Conservation (phyloP, 768 basidiomycete genomes). For the Suillus lakei region DNA sequence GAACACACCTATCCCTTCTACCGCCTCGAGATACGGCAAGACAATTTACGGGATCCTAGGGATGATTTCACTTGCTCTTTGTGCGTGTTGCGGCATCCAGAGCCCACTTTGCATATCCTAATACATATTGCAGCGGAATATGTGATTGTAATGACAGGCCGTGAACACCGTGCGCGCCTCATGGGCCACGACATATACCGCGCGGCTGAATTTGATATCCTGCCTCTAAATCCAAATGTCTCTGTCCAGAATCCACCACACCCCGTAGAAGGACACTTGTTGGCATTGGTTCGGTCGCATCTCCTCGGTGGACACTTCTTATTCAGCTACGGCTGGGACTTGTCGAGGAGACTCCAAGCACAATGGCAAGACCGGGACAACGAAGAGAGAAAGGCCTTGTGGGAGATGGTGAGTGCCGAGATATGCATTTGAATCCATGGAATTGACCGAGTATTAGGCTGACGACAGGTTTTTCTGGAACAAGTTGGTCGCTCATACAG, state of each 20-base stretch:
- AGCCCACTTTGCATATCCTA: neutral
- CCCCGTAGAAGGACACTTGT: conserved; percentile 85
- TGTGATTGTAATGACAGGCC: conserved; percentile 84
- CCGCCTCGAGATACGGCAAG: conserved; percentile 64
- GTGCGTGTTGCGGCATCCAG: conserved; percentile 45
- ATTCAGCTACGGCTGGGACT: conserved; percentile 90
- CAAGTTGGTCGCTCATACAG: conserved; percentile 48
- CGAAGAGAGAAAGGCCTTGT: conserved; percentile 61
- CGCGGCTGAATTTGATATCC: conserved; percentile 89
- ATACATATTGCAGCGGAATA: conserved; percentile 80
- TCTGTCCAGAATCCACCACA: conserved; percentile 73
- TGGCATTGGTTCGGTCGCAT: conserved; percentile 87
- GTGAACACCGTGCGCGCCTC: conserved; percentile 76
- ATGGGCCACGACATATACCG: conserved; percentile 88
- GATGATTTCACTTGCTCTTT: conserved; percentile 74
- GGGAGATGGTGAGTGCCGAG: conserved; percentile 68
- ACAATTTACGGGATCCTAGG: conserved; percentile 78
- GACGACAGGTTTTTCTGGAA: conserved; percentile 99
- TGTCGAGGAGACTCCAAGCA: conserved; percentile 85
- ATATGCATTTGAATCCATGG: conserved; percentile 6
- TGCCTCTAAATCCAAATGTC: conserved; percentile 79
- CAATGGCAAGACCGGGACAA: conserved; percentile 67
- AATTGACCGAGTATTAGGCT: conserved; percentile 52
- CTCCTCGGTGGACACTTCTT: conserved; percentile 79
- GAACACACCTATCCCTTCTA: conserved; percentile 55